Evolutionary conservation across 2,329 filamentous ascomycete species (phyloP).

Genomic region (Xylariaceae sp.): DNA sequence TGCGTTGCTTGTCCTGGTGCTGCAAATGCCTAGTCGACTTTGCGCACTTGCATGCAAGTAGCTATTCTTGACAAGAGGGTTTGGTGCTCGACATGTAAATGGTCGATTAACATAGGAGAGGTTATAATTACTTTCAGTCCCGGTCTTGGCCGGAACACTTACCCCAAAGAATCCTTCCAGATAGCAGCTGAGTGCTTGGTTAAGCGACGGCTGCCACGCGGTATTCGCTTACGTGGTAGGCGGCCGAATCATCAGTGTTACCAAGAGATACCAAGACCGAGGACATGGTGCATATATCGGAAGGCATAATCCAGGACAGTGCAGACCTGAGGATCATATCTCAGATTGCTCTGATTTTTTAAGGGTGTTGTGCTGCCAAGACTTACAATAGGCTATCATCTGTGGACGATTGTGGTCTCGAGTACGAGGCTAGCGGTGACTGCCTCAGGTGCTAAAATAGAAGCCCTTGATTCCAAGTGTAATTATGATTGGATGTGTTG

Average conservation of each 20-base stretch:
- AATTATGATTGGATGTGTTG: too few species aligned
- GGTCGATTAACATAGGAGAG: too few species aligned
- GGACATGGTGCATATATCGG: constrained; percentile 3
- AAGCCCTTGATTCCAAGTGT: too few species aligned
- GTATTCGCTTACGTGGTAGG: constrained; percentile 14
- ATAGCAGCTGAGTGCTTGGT: constrained; percentile 8
- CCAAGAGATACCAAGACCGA: constrained; percentile 3
- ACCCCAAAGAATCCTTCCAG: constrained; percentile 19
- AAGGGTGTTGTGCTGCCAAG: too few species aligned
- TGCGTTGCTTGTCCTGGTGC: background rate
- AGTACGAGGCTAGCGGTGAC: too few species aligned
- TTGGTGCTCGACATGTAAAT: background rate
- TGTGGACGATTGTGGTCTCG: too few species aligned
- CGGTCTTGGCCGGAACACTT: constrained; percentile 14
- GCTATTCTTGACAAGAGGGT: constrained; percentile 16
- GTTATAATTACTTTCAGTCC: too few species aligned
- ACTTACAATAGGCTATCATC: too few species aligned
- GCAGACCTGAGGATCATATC: too few species aligned
- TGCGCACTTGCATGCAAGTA: constrained; percentile 11
- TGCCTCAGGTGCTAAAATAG: too few species aligned
- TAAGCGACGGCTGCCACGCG: constrained; percentile 19
- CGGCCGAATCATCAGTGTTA: background rate
- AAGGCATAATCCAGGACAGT: background rate
- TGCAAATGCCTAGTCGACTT: too few species aligned
- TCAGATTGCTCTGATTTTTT: too few species aligned